A percentile compares a stretch with the other conserved stretches of the same genome.
These are phyloP conservation scores for Nitzschia sp. DNA, from an alignment of 108 stramenopile genomes.

Conservation along the genomic window DNA sequence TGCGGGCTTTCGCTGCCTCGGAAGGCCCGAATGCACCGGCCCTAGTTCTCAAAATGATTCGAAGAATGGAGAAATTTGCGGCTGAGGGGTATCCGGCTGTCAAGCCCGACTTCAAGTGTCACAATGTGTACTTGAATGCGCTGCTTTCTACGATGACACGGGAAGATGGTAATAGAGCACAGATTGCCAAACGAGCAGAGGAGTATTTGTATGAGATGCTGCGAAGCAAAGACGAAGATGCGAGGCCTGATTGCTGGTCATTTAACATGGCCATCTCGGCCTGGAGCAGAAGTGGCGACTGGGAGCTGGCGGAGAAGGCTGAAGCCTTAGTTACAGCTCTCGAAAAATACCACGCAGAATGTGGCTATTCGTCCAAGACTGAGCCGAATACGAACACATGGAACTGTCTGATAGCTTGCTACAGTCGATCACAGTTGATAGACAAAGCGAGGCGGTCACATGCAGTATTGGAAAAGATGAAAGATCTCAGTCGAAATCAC, in stretches of 20 bases:
- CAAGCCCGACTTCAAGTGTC: conserved; percentile 18
- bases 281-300: conserved; percentile 26
- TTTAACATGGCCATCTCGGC: conserved; percentile 21
- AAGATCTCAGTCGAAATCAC: background rate
- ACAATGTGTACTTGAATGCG: conserved; percentile 25
- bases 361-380: background rate
- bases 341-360: conserved; percentile 8
- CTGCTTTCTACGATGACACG: conserved; percentile 6
- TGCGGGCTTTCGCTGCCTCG: conserved; percentile 14
- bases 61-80: conserved; percentile 27
- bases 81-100: conserved; percentile 19
- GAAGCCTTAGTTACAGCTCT: conserved; percentile 21
- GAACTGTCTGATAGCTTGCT: conserved; percentile 32
- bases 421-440: conserved; percentile 18
- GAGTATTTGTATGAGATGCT: conserved; percentile 19
- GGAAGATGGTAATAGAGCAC: background rate
- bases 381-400: conserved; percentile 24
- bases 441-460: conserved; percentile 21
- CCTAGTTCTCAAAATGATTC: conserved; percentile 8
- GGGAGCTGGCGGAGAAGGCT: conserved; percentile 11
- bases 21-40: conserved; percentile 12
- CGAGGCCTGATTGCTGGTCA: conserved; percentile 17
- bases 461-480: conserved; percentile 26
- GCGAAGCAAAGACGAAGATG: background rate
- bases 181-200: conserved; percentile 19